Conservation (phyloP, 2,329 filamentous ascomycete species). For the Paraphaeosphaeria minitans region DNA sequence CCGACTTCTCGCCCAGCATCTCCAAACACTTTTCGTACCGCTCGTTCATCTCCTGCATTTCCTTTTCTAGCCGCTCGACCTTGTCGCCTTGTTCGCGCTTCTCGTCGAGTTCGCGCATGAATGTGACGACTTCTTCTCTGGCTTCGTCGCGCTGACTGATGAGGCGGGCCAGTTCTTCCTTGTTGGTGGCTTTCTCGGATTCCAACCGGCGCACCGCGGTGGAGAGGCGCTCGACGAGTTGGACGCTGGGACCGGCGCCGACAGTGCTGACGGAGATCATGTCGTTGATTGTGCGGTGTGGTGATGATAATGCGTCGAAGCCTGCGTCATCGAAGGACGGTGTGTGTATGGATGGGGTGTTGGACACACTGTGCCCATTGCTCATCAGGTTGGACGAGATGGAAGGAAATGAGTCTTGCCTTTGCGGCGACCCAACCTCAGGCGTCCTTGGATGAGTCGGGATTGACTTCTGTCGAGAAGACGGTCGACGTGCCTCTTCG, state of each 20-base stretch:
- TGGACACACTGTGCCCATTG: slow-evolving; percentile 45
- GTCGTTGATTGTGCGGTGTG: slow-evolving; percentile 70
- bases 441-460: slow-evolving; percentile 42
- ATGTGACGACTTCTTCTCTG: slow-evolving; percentile 82
- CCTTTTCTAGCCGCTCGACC: slow-evolving; percentile 68
- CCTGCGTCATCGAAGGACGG: slow-evolving; percentile 54
- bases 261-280: slow-evolving; percentile 89
- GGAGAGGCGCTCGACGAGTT: slow-evolving; percentile 95
- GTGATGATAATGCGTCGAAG: slow-evolving; percentile 62
- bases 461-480: slow-evolving; percentile 39
- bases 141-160: slow-evolving; percentile 89
- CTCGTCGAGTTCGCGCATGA: slow-evolving; percentile 85
- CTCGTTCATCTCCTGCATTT: slow-evolving; percentile 71
- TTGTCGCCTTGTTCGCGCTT: slow-evolving; percentile 65
- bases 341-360: slow-evolving; percentile 55
- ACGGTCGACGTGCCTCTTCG: slow-evolving; percentile 43
- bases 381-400: slow-evolving; percentile 33
- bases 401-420: slow-evolving; percentile 43
- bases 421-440: slow-evolving; percentile 38
- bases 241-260: slow-evolving; percentile 88
- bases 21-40: slow-evolving; percentile 91
- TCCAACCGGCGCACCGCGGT: slow-evolving; percentile 89
- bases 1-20: slow-evolving; percentile 96
- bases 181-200: slow-evolving; percentile 84
- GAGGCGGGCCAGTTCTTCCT: slow-evolving; percentile 82